These are phyloP conservation scores for Arbutus unedo DNA, from an alignment of 148 eudicot species.

Conservation along the genomic window DNA sequence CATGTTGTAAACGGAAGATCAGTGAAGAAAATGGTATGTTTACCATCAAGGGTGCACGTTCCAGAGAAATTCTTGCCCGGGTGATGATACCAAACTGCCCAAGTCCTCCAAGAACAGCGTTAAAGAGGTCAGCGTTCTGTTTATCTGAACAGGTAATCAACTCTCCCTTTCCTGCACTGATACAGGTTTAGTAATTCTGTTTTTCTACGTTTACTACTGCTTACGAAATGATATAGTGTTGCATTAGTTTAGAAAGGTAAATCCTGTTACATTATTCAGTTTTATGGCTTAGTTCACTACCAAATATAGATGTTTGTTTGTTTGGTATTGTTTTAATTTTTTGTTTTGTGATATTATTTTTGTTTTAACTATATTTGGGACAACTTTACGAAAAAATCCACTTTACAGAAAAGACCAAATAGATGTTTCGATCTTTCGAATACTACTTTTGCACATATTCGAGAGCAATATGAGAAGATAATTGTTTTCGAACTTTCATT, in stretches of 20 bases:
- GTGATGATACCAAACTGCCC: conserved; percentile 97
- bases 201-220: neutral
- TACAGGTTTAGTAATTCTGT: conserved; percentile 6
- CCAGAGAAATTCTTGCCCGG: conserved; percentile 69
- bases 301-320: neutral
- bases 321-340: neutral
- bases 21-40: neutral
- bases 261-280: neutral
- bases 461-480: neutral
- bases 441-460: neutral
- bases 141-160: conserved; percentile 61
- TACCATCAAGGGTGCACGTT: conserved; percentile 76
- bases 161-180: conserved; percentile 74
- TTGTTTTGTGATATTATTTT: neutral
- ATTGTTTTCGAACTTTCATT: neutral
- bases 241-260: neutral
- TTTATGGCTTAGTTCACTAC: neutral
- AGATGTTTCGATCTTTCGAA: neutral
- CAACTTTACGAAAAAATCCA: neutral
- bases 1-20: no score
- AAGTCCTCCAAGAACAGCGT: conserved; percentile 88
- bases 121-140: conserved; percentile 72
- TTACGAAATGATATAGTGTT: neutral
- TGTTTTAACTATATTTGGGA: neutral
- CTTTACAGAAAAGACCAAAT: neutral